phyloP scores from a whole-genome alignment of 495 filamentous ascomycete species.

The Neurospora sp. region DNA sequence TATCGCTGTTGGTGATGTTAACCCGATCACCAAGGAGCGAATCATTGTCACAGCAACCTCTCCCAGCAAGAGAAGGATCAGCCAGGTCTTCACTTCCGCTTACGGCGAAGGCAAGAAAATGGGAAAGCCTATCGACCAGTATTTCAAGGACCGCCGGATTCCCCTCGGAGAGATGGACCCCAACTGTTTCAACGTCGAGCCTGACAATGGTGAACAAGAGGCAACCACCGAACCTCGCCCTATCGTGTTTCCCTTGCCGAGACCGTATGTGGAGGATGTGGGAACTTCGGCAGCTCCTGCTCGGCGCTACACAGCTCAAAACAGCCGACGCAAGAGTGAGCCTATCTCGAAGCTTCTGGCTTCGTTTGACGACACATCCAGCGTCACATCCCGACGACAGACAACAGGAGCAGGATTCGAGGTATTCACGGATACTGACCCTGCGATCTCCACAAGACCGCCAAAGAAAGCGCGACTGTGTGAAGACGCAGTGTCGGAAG shows the following conservation, averaged over 20 bases:
- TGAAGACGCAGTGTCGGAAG: conserved; percentile 21
- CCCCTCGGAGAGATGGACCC: conserved; percentile 81
- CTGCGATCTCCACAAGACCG: conserved; percentile 22
- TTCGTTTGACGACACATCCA: background rate
- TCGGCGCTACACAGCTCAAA: conserved; percentile 17
- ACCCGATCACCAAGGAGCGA: conserved; percentile 76
- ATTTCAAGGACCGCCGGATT: conserved; percentile 62
- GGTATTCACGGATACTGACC: conserved; percentile 13
- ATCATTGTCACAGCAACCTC: conserved; percentile 36
- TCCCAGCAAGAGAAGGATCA: conserved; percentile 31
- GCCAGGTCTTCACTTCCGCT: conserved; percentile 21
- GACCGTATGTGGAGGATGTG: conserved; percentile 33
- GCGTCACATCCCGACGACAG: conserved; percentile 17
- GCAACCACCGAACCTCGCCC: conserved; percentile 22
- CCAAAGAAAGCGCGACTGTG: conserved; percentile 42
- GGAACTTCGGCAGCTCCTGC: conserved; percentile 4
- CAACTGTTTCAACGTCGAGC: conserved; percentile 55
- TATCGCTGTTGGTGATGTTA: conserved; percentile 74
- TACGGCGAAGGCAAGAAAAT: conserved; percentile 28
- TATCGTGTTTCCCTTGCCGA: conserved; percentile 37
- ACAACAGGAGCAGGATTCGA: conserved; percentile 17
- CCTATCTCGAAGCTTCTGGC: conserved; percentile 28
- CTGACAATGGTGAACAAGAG: conserved; percentile 6
- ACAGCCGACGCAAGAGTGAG: conserved; percentile 29
- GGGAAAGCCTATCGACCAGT: conserved; percentile 63